Evolutionary conservation across 192 early-diverging fungal species (phyloP).

Genomic region (Gryganskiella cystojenkinii): DNA sequence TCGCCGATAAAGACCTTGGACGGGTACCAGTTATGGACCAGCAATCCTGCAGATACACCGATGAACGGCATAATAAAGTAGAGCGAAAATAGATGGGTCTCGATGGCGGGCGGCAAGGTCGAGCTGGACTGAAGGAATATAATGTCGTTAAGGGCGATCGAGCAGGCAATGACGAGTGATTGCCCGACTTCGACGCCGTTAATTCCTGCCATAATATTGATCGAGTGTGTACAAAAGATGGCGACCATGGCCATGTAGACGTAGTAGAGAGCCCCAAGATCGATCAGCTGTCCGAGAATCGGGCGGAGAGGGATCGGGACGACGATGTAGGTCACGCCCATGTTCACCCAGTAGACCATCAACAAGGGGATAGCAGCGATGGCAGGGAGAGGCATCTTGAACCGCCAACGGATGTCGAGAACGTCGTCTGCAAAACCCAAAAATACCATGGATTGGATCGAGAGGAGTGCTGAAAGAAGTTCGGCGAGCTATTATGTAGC

Average conservation of each 20-base stretch:
- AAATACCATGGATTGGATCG: conserved; percentile 96
- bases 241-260: conserved; percentile 88
- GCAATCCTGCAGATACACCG: conserved; percentile 82
- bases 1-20: conserved; percentile 95
- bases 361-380: conserved; percentile 94
- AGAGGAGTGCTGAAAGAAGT: conserved; percentile 88
- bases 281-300: conserved; percentile 75
- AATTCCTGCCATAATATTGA: conserved; percentile 98
- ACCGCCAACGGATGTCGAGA: conserved; percentile 94
- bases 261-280: conserved; percentile 93
- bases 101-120: conserved; percentile 68
- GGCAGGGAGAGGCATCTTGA: conserved; percentile 94
- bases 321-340: conserved; percentile 87
- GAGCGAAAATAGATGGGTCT: conserved; percentile 86
- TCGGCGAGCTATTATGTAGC: conserved; percentile 79
- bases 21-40: conserved; percentile 94
- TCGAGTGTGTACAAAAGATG: conserved; percentile 97
- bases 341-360: conserved; percentile 93
- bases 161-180: conserved; percentile 90
- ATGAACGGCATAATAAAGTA: conserved; percentile 96
- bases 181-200: conserved; percentile 98
- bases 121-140: conserved; percentile 67
- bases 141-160: conserved; percentile 79
- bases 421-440: conserved; percentile 99
- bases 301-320: conserved; percentile 86